Evolutionary conservation across 306 rosid genomes (phyloP).

Genomic region (Lupinus albus): DNA sequence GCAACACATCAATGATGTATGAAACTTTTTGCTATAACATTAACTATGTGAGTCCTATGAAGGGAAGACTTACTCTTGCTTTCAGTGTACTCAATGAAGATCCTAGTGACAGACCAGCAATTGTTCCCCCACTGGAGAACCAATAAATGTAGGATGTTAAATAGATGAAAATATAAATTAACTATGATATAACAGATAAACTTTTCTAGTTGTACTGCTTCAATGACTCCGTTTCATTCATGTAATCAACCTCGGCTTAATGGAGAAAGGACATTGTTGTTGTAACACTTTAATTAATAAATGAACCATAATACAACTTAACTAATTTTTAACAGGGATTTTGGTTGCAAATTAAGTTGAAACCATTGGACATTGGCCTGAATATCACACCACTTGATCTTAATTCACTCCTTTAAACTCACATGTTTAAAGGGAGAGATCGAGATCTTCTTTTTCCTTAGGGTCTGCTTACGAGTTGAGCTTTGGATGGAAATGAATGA

Average conservation of each 20-base stretch:
- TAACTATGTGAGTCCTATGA: constrained; percentile 26
- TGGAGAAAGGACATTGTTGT: background rate
- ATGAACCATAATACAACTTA: constrained; percentile 18
- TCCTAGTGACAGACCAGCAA: constrained; percentile 86
- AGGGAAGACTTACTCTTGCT: constrained; percentile 70
- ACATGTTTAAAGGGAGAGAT: constrained; percentile 12
- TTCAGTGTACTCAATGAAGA: constrained; percentile 77
- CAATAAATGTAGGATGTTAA: constrained; percentile 31
- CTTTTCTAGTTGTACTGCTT: background rate
- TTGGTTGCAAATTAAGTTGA: constrained; percentile 22
- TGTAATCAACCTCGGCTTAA: background rate
- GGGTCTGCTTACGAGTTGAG: too few relatives aligned
- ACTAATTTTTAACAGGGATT: constrained; percentile 21
- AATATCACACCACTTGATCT: constrained; percentile 7
- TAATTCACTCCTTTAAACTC: constrained; percentile 16
- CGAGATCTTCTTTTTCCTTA: background rate
- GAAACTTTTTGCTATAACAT: constrained; percentile 16
- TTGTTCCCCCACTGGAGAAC: constrained; percentile 81
- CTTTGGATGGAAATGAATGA: too few relatives aligned
- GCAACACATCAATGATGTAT: constrained; percentile 30
- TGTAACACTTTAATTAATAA: constrained; percentile 8
- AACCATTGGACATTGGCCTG: background rate
- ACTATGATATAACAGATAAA: constrained; percentile 1
- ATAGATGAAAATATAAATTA: constrained; percentile 30
- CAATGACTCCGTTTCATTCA: background rate